These are phyloP conservation scores for Volvariella volvacea DNA, from an alignment of 1,284 basidiomycete species.

Conservation along the genomic window DNA sequence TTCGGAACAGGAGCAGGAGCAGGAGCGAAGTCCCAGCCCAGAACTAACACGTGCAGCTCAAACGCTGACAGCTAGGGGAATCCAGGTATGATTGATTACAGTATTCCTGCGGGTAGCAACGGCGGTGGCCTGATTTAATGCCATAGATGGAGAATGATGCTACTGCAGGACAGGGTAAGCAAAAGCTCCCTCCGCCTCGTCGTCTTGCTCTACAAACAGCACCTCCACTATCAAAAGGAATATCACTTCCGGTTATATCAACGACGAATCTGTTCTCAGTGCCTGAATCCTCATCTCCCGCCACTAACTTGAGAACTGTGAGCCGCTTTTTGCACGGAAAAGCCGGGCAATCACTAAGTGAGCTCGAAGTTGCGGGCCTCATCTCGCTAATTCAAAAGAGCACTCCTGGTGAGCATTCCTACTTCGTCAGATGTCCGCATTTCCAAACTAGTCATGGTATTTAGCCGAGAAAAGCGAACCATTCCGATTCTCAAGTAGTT, in stretches of 20 bases:
- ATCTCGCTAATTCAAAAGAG: slow-evolving; percentile 32
- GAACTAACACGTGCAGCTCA: slow-evolving; percentile 12
- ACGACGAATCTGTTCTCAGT: no score
- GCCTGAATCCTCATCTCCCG: slow-evolving; percentile 21
- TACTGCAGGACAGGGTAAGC: no score
- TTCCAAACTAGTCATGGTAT: not conserved
- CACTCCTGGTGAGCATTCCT: slow-evolving; percentile 12
- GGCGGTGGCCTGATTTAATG: no score
- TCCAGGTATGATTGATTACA: slow-evolving; percentile 17
- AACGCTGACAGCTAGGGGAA: slow-evolving; percentile 21
- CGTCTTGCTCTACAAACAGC: no score
- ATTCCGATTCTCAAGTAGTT: slow-evolving; percentile 51
- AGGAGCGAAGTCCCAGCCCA: slow-evolving; percentile 8
- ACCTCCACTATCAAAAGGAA: no score
- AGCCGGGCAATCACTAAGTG: slow-evolving; percentile 31
- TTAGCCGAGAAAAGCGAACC: slow-evolving; percentile 32
- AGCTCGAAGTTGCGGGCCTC: slow-evolving; percentile 34
- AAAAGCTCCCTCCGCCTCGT: no score
- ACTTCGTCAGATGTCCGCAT: not conserved
- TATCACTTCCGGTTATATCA: no score
- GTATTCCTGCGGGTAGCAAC: no score
- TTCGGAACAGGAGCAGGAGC: slow-evolving; percentile 11
- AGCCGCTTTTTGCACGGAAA: slow-evolving; percentile 37
- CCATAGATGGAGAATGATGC: no score
- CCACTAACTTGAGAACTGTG: slow-evolving; percentile 37